Conservation (phyloP, 2,329 filamentous ascomycete species). For the Cadophora gregata region DNA sequence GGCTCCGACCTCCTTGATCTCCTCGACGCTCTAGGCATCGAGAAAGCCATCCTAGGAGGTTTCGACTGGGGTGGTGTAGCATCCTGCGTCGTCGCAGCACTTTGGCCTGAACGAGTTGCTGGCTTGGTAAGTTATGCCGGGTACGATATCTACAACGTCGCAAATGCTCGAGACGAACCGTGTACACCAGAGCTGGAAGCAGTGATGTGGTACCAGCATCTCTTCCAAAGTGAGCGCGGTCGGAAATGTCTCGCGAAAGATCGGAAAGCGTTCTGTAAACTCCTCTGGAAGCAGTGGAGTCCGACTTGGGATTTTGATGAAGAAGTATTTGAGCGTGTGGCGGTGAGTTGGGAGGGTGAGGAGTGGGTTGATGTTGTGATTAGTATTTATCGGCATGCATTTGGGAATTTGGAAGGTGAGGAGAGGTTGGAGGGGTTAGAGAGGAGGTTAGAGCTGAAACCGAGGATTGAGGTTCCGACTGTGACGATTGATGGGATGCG, state of each 20-base stretch:
- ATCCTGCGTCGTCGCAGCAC: not conserved
- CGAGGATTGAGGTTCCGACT: not conserved
- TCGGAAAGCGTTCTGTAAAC: not conserved
- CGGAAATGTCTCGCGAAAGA: not conserved
- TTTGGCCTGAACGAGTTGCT: conserved; percentile 1
- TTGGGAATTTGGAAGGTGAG: not conserved
- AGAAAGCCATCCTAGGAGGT: not conserved
- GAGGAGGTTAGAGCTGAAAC: not conserved
- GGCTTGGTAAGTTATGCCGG: not conserved
- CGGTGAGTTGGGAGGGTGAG: not conserved
- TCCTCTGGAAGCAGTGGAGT: conserved; percentile 6
- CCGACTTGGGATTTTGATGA: not conserved
- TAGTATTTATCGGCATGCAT: not conserved
- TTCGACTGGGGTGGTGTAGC: not conserved
- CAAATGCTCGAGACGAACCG: not conserved
- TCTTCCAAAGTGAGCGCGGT: not conserved
- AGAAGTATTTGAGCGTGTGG: not conserved
- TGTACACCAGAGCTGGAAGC: not conserved
- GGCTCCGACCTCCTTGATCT: not conserved
- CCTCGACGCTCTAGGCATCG: not conserved
- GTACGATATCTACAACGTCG: not conserved
- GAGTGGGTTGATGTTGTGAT: conserved; percentile 2
- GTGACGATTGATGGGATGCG: conserved; percentile 1
- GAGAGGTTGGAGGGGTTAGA: not conserved
- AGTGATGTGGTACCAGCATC: conserved; percentile 5